Conservation (phyloP, 1,284 basidiomycete species). For the Trametes polyzona region DNA sequence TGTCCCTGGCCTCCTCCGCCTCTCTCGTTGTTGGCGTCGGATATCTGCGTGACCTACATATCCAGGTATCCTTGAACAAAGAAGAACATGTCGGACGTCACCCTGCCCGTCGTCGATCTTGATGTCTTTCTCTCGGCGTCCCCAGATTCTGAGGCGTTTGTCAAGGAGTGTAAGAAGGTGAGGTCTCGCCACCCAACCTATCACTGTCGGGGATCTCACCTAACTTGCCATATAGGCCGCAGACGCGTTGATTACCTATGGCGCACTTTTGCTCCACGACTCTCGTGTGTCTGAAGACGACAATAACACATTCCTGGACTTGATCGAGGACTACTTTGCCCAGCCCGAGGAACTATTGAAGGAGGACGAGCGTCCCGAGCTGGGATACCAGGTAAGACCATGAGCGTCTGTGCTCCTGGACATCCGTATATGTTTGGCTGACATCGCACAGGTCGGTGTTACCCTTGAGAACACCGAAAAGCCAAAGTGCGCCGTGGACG, state of each 20-base stretch:
- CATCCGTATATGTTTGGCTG: background rate
- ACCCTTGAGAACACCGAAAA: slow-evolving; percentile 94
- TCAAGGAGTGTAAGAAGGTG: slow-evolving; percentile 72
- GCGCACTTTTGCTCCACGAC: slow-evolving; percentile 83
- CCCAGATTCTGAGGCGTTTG: slow-evolving; percentile 48
- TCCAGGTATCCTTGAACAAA: background rate
- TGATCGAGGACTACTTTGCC: slow-evolving; percentile 87
- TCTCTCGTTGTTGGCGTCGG: too few relatives aligned
- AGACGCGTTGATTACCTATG: slow-evolving; percentile 78
- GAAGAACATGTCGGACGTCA: slow-evolving; percentile 35
- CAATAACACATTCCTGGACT: slow-evolving; percentile 79
- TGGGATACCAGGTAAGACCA: slow-evolving; percentile 63
- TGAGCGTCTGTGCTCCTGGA: background rate
- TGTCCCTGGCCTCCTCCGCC: background rate
- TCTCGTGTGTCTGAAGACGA: slow-evolving; percentile 82
- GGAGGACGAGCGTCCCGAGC: slow-evolving; percentile 81
- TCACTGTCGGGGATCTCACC: background rate
- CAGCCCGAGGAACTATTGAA: slow-evolving; percentile 65
- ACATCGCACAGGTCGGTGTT: slow-evolving; percentile 59
- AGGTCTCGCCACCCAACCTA: background rate
- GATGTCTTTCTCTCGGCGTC: slow-evolving; percentile 68
- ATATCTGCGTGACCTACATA: too few relatives aligned
- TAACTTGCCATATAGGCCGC: slow-evolving; percentile 56
- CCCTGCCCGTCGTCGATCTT: slow-evolving; percentile 78
- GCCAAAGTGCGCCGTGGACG: slow-evolving; percentile 82